Evolutionary conservation across 1,139 yeast species (phyloP).

Genomic region (Debaryomyces singareniensis): DNA sequence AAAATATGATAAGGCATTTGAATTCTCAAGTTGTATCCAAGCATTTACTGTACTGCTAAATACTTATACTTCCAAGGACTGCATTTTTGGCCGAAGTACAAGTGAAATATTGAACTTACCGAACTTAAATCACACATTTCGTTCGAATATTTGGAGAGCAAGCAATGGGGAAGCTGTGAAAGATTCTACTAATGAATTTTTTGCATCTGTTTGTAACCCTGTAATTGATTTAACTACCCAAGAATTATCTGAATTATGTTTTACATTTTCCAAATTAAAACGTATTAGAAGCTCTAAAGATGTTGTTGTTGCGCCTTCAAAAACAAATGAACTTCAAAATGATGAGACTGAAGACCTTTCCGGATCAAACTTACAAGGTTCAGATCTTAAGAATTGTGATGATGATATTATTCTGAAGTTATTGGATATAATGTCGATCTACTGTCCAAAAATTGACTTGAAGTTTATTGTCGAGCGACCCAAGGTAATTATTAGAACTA

Average conservation of each 20-base stretch:
- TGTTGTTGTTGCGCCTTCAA: too few relatives aligned
- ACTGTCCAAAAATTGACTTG: conserved; percentile 37
- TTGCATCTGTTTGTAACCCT: conserved; percentile 43
- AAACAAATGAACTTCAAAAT: too few relatives aligned
- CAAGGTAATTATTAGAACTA: conserved; percentile 23
- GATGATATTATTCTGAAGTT: conserved; percentile 1
- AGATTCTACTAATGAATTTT: conserved; percentile 31
- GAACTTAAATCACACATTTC: conserved; percentile 44
- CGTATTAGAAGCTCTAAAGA: too few relatives aligned
- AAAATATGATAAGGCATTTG: conserved; percentile 48
- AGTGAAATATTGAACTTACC: conserved; percentile 49
- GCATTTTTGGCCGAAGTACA: conserved; percentile 8
- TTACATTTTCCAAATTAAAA: conserved; percentile 23
- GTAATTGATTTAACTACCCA: conserved; percentile 43
- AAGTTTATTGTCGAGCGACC: conserved; percentile 42
- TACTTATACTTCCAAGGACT: conserved; percentile 9
- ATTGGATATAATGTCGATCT: conserved; percentile 29
- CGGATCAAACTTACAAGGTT: too few relatives aligned
- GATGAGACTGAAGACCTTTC: too few relatives aligned
- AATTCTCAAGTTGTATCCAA: conserved; percentile 36
- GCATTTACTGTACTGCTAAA: conserved; percentile 29
- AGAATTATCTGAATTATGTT: conserved; percentile 36
- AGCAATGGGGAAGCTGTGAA: conserved; percentile 33
- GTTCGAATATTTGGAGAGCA: too few relatives aligned
- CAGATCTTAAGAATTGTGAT: too few relatives aligned